These are phyloP conservation scores for Cryoendolithus antarcticus DNA, from an alignment of 2,329 filamentous ascomycete genomes.

Conservation along the genomic window DNA sequence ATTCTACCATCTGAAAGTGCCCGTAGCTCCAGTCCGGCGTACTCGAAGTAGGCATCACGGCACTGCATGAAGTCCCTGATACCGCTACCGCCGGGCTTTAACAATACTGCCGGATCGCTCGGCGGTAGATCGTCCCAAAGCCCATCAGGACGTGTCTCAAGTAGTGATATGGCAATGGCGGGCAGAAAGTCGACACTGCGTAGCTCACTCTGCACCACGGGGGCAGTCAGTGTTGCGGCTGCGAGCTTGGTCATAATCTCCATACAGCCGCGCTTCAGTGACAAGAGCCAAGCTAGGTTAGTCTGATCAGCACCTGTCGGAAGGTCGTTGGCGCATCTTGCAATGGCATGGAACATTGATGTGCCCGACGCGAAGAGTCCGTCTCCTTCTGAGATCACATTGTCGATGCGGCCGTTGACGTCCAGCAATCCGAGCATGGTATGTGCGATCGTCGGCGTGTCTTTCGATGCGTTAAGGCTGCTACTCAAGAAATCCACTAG, in stretches of 20 bases:
- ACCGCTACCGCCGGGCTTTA: conserved; percentile 53
- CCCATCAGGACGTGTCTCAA: conserved; percentile 1
- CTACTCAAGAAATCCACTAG: conserved; percentile 77
- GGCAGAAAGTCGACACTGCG: conserved; percentile 70
- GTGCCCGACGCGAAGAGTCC: conserved; percentile 58
- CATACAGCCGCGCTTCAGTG: conserved; percentile 32
- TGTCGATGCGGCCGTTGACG: conserved; percentile 53
- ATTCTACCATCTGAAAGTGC: conserved; percentile 36
- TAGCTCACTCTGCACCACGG: conserved; percentile 65
- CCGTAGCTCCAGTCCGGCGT: conserved; percentile 74
- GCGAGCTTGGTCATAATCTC: conserved; percentile 68
- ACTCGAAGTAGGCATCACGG: conserved; percentile 69
- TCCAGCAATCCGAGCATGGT: conserved; percentile 65
- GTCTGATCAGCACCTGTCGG: conserved; percentile 12
- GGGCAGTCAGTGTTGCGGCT: conserved; percentile 66
- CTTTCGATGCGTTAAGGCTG: conserved; percentile 62
- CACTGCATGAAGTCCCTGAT: conserved; percentile 67
- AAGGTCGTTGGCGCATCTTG: conserved; percentile 39
- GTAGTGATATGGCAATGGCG: conserved; percentile 52
- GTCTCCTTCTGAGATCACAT: conserved; percentile 54
- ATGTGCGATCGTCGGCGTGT: conserved; percentile 78
- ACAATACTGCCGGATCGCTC: conserved; percentile 52
- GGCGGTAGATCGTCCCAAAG: conserved; percentile 60
- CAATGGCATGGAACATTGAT: conserved; percentile 73
- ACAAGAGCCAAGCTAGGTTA: conserved; percentile 28